Evolutionary conservation across 2,329 filamentous ascomycete genomes (phyloP).

Genomic region (Ploettnerulaceae sp.): DNA sequence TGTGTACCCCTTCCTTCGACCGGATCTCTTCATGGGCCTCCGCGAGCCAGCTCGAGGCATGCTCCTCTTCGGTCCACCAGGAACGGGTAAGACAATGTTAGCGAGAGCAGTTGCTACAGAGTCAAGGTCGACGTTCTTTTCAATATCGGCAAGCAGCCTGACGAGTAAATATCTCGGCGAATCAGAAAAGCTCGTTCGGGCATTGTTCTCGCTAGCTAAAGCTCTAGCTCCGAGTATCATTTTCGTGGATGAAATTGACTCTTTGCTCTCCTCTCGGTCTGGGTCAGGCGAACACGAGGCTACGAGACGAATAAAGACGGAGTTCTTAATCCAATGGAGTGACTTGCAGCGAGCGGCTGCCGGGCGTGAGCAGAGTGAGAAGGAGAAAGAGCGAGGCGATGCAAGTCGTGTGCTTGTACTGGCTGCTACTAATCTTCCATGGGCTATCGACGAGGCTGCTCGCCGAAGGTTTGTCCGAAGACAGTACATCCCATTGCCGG

Average conservation of each 20-base stretch:
- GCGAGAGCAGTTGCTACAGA: constrained; percentile 93
- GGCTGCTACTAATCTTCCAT: constrained; percentile 91
- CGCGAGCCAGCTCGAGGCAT: constrained; percentile 92
- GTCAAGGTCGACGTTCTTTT: constrained; percentile 92
- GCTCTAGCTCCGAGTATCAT: constrained; percentile 90
- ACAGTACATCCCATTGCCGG: constrained; percentile 93
- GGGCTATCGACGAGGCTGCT: constrained; percentile 96
- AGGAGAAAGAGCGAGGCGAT: constrained; percentile 69
- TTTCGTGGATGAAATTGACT: constrained; percentile 98
- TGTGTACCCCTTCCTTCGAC: constrained; percentile 92
- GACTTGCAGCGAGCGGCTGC: constrained; percentile 89
- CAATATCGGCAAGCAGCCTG: constrained; percentile 88
- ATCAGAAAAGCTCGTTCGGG: constrained; percentile 91
- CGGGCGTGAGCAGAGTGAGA: constrained; percentile 65
- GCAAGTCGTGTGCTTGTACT: constrained; percentile 85
- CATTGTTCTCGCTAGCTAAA: constrained; percentile 86
- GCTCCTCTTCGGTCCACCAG: constrained; percentile 91
- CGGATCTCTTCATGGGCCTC: constrained; percentile 92
- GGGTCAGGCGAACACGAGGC: constrained; percentile 88
- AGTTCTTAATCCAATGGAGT: constrained; percentile 97
- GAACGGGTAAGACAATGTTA: constrained; percentile 98
- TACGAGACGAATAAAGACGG: constrained; percentile 89
- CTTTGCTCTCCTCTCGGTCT: constrained; percentile 76
- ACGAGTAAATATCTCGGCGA: constrained; percentile 96
- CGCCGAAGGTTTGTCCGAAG: constrained; percentile 83